These are phyloP conservation scores for Fusarium coicis DNA, from an alignment of 2,329 filamentous ascomycete genomes.

Conservation along the genomic window DNA sequence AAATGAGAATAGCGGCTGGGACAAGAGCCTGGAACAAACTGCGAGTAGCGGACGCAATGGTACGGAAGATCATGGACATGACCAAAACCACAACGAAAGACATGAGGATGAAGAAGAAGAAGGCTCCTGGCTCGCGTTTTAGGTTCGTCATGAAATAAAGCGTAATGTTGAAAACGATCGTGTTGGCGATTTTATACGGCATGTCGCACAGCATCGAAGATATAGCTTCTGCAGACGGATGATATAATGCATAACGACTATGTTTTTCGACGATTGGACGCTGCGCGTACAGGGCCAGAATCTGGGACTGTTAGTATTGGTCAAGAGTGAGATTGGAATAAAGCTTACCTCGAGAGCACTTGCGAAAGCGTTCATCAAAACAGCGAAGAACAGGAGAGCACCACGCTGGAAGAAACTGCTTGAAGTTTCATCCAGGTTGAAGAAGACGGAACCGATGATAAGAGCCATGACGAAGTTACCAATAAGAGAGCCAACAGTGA, in stretches of 20 bases:
- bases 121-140: conserved; percentile 76
- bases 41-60: conserved; percentile 44
- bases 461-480: conserved; percentile 81
- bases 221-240: conserved; percentile 88
- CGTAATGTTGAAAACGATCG: conserved; percentile 79
- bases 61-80: conserved; percentile 73
- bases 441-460: conserved; percentile 84
- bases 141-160: conserved; percentile 92
- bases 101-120: conserved; percentile 88
- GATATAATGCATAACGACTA: conserved; percentile 85
- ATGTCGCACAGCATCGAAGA: conserved; percentile 88
- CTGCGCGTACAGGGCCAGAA: conserved; percentile 87
- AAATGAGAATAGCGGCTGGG: conserved; percentile 44
- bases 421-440: conserved; percentile 73
- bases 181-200: conserved; percentile 80
- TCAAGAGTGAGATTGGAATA: rapidly evolving
- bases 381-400: conserved; percentile 86
- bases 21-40: conserved; percentile 46
- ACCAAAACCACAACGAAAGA: conserved; percentile 77
- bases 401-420: conserved; percentile 82
- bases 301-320: conserved; percentile 55
- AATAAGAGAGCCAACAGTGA: conserved; percentile 75
- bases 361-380: conserved; percentile 86
- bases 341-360: conserved; percentile 75
- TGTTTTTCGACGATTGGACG: conserved; percentile 95